Evolutionary conservation across 148 eudicot genomes (phyloP), one percentile per base, ranked within the genome.

Genomic region (Persicaria maculosa): DNA sequence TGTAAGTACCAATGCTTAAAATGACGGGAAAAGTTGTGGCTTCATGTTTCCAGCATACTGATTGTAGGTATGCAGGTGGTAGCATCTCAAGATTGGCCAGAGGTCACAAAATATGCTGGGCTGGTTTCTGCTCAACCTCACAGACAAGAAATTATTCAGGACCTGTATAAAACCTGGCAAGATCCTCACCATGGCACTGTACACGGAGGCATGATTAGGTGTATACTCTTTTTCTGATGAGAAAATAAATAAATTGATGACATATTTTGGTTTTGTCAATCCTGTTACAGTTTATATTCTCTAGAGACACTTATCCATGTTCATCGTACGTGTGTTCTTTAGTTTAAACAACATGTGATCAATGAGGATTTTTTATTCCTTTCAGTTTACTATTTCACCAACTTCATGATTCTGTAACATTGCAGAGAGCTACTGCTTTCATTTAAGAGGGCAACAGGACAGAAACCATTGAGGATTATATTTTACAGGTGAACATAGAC

Each of bases 1-100:
- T 76, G 97, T 93, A 87, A 79, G 88, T 68, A 73, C 10, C 47
- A 11, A 5, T 53, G 19, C 4, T 17, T 11, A n/a, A 25, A 20
- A 15, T 58, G 47, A 16, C 11, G 65, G 45, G 9, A 62, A 52
- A 68, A 55, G n/a, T 31, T 12, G 17, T 15, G 1, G 44, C 12
- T 47, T 74, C 44, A n/a, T 9, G 19, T 54, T 46, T 15, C 68
- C 46, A 31, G 55, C 12, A 44, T 17, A 70, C 72, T 80, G 64
- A 77, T 70, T 5, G 11, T 46, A 47, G 3, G 52, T 25, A 17
- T 70, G 54, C 84, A 93, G 97, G 97, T 93, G 65, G 98, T 91
- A 67, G 98, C 98, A 47, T 91, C 98, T 36, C 96, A 90, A 83
- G 98, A 93, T 75, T 93, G 97, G 97, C 97, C 97, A 20, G 92